phyloP scores from a whole-genome alignment of 345 rosid species.

The Erucastrum elatum region DNA sequence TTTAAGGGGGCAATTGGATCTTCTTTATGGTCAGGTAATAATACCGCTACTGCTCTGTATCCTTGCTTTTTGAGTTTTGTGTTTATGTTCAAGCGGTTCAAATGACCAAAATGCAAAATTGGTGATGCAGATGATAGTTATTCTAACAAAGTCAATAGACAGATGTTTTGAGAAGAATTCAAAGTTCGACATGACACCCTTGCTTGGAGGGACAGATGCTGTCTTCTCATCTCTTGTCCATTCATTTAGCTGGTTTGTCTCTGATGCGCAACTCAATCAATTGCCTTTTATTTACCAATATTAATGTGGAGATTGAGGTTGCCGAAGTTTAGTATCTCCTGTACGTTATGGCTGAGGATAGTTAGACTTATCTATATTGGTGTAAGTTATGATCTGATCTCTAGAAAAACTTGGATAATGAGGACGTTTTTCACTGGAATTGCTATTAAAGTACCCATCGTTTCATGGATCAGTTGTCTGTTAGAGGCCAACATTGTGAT shows the following conservation, averaged over 20 bases:
- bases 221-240: conserved; percentile 98
- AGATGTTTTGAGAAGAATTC: conserved; percentile 97
- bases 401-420: not conserved
- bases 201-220: conserved; percentile 97
- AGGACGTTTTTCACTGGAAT: not conserved
- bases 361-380: not conserved
- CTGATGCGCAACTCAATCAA: conserved; percentile 14
- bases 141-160: conserved; percentile 89
- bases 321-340: conserved; percentile 7
- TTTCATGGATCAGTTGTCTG: not conserved
- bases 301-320: not conserved
- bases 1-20: conserved; percentile 84
- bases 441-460: not conserved
- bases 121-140: conserved; percentile 88
- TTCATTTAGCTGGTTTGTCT: conserved; percentile 89
- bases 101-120: conserved; percentile 8
- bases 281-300: not conserved
- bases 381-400: not conserved
- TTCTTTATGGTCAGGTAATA: conserved; percentile 94
- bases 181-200: conserved; percentile 97
- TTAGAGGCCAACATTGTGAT: not conserved
- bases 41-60: not conserved
- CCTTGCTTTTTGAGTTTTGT: not conserved
- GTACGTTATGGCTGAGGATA: not conserved
- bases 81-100: not conserved